Percentiles rank a stretch among this genome's conserved stretches.
These are phyloP conservation scores for Leccinum huronense DNA, from an alignment of 1,284 basidiomycete genomes.

Conservation along the genomic window DNA sequence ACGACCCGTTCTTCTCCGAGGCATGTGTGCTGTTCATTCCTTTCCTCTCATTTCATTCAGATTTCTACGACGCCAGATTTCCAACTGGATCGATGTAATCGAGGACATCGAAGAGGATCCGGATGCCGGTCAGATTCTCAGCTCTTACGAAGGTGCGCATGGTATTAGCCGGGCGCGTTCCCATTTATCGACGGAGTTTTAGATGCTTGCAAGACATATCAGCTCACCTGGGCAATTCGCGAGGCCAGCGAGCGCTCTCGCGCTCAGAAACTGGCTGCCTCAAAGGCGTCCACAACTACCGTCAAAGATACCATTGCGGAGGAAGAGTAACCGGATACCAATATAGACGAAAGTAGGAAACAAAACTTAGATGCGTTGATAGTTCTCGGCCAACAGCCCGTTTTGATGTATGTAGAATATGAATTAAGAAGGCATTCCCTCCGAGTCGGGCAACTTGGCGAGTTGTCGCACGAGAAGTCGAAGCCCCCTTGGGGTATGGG, in stretches of 20 bases:
- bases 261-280: conserved; percentile 31
- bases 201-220: conserved; percentile 87
- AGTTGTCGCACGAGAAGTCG: not conserved
- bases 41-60: not conserved
- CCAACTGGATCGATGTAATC: conserved; percentile 80
- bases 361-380: conserved; percentile 7
- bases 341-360: conserved; percentile 1
- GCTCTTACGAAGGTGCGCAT: conserved; percentile 66
- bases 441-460: not conserved
- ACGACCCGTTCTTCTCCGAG: conserved; percentile 92
- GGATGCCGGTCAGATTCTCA: conserved; percentile 67
- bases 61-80: conserved; percentile 44
- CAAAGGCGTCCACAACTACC: conserved; percentile 16
- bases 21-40: conserved; percentile 19
- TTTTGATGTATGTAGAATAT: not conserved
- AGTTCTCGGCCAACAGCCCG: conserved; percentile 1
- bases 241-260: conserved; percentile 67
- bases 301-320: conserved; percentile 31
- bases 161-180: not conserved
- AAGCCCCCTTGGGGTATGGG: not conserved
- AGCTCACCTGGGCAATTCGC: conserved; percentile 86
- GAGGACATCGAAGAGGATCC: conserved; percentile 77
- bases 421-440: not conserved
- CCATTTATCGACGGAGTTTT: conserved; percentile 20
- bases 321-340: conserved; percentile 24